Percentiles rank a stretch among this genome's conserved stretches.
Conservation (phyloP, 2,329 filamentous ascomycete species). For the Trichoderma sp. region DNA sequence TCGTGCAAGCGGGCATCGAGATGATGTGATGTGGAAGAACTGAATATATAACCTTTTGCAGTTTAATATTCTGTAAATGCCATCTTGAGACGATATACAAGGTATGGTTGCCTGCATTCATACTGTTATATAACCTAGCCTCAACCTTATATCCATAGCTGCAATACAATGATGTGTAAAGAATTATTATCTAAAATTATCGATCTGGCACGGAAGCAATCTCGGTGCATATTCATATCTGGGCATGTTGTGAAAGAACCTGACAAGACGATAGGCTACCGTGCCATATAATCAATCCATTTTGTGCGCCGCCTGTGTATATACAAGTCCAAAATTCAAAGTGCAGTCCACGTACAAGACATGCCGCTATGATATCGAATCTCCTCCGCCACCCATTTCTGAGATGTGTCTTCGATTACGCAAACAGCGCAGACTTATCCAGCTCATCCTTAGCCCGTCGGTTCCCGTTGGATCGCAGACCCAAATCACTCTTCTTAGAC, state of each 20-base stretch:
- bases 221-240: background rate
- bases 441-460: conserved; percentile 68
- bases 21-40: background rate
- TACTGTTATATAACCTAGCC: background rate
- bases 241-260: background rate
- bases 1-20: background rate
- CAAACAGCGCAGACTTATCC: conserved; percentile 77
- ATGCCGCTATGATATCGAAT: background rate
- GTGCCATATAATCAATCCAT: conserved; percentile 19
- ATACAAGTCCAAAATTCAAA: conserved; percentile 10
- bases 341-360: background rate
- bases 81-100: background rate
- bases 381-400: background rate
- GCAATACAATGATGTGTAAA: background rate
- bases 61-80: background rate
- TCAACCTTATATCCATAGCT: background rate
- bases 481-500: conserved; percentile 75
- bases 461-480: conserved; percentile 69
- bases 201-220: background rate
- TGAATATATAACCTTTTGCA: background rate
- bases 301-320: conserved; percentile 22
- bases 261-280: conserved; percentile 8
- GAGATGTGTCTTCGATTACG: conserved; percentile 49
- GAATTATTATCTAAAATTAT: conserved; percentile 3
- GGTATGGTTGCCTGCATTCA: background rate